phyloP scores from a whole-genome alignment of 2,329 filamentous ascomycete genomes.

The Alternaria novae-zelandiae region DNA sequence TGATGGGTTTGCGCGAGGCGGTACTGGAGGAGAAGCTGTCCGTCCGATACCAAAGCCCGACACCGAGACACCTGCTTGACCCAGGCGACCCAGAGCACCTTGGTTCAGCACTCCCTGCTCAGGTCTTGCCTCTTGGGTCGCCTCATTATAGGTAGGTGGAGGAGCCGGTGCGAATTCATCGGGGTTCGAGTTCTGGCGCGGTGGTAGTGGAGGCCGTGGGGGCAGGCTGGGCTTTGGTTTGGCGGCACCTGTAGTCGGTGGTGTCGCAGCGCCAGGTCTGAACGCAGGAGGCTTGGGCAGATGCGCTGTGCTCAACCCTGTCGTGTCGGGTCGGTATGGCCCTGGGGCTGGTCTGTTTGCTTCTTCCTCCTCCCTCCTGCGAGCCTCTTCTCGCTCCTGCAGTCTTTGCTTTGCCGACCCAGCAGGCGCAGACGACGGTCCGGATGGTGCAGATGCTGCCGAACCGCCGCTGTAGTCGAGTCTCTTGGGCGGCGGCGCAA shows the following conservation, averaged over 20 bases:
- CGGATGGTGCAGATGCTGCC: slow-evolving; percentile 47
- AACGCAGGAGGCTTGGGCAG: slow-evolving; percentile 74
- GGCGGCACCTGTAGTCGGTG: slow-evolving; percentile 34
- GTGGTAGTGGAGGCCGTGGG: slow-evolving; percentile 75
- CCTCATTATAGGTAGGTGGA: slow-evolving; percentile 58
- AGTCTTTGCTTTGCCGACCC: slow-evolving; percentile 44
- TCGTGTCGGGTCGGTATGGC: slow-evolving; percentile 74
- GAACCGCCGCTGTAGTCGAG: slow-evolving; percentile 57
- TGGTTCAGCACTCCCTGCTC: slow-evolving; percentile 58
- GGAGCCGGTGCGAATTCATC: slow-evolving; percentile 53
- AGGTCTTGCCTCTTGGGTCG: slow-evolving; percentile 33
- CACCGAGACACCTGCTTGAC: slow-evolving; percentile 77
- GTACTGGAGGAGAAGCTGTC: slow-evolving; percentile 43
- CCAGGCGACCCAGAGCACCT: slow-evolving; percentile 69
- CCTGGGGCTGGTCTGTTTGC: slow-evolving; percentile 57
- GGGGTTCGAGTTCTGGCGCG: slow-evolving; percentile 65
- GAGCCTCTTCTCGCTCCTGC: slow-evolving; percentile 45
- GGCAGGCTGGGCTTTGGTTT: slow-evolving; percentile 64
- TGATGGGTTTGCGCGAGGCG: slow-evolving; percentile 45
- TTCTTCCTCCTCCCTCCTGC: slow-evolving; percentile 46
- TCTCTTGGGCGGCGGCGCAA: slow-evolving; percentile 80
- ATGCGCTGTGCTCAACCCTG: slow-evolving; percentile 70
- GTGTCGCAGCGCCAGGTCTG: slow-evolving; percentile 42
- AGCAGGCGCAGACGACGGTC: slow-evolving; percentile 50
- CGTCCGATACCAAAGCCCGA: slow-evolving; percentile 76